Conservation (phyloP, 176 grass and related monocot genomes). For the Carex cristatella region DNA sequence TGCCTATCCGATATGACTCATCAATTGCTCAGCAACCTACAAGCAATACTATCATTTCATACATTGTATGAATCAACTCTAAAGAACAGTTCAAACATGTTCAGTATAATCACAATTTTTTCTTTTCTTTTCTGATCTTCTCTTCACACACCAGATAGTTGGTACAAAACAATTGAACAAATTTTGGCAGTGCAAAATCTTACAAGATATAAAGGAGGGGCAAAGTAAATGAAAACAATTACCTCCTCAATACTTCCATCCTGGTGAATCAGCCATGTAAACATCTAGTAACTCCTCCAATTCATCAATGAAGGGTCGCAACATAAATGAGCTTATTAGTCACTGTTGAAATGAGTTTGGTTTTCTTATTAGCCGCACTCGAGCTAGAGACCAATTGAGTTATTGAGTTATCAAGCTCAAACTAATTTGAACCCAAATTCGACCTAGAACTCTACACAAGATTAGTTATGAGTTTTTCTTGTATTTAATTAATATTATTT, state of each 20-base stretch:
- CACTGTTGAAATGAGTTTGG: neutral
- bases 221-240: neutral
- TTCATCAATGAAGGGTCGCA: constrained; percentile 35
- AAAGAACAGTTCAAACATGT: neutral
- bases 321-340: neutral
- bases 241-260: constrained; percentile 86
- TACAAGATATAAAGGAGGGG: neutral
- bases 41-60: constrained; percentile 12
- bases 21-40: constrained; percentile 72
- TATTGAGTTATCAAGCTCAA: neutral
- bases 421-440: neutral
- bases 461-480: neutral
- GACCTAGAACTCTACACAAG: neutral
- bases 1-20: neutral
- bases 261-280: constrained; percentile 32
- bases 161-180: neutral
- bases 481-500: neutral
- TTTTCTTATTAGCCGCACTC: neutral
- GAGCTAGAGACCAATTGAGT: neutral
- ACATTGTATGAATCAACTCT: neutral
- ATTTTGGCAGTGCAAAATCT: neutral
- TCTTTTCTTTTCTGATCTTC: neutral
- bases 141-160: neutral
- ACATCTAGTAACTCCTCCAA: constrained; percentile 64
- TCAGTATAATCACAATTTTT: neutral